Base-by-base conservation (phyloP, 169 alveolate genomes). In the Plasmodium coatneyi region DNA sequence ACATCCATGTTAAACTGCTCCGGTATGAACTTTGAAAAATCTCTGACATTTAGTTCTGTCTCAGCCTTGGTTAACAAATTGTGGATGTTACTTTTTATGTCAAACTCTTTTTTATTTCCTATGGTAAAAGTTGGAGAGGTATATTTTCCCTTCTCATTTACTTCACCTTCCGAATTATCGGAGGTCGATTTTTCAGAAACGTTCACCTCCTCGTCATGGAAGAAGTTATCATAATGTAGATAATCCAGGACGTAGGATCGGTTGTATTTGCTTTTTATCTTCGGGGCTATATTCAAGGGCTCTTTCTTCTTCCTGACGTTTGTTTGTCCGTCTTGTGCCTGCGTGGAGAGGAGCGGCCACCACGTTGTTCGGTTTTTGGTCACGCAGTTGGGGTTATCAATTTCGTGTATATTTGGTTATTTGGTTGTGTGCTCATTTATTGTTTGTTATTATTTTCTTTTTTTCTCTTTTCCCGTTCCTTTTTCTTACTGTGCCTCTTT, bases 151-250 rank as follows among this genome's bases (percentile, higher is more conserved):
- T 49, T 52, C 39, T 28, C 22, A 5, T n/a, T 14, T 34, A n/a
- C 9, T 52, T 25, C 76, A 66, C 60, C 3, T 28, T 84, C 78
- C n/a, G 34, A 72, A 54, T 36, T 49, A 25, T 84, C 93, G 12
- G 93, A 84, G 30, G 25, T 36, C 22, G 83, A 84, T 25, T 74
- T 54, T 32, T 36, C 79, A 49, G 93, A 84, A 25, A 49, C 14
- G 25, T 43, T 34, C 32, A 49, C 36, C 54, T 80, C 32, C 34
- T 84, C 86, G 60, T 84, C 84, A 22, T 72, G 43, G 60, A 84
- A 84, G 36, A 43, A 30, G 78, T 84, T 84, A 46, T 84, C 56
- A 74, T 84, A 84, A 74, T 84, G 93, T 34, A 84, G 41, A 54
- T 84, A 84, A 84, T 84, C 93, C 46, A 76, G 52, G 79, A 74